Base-by-base conservation (phyloP, 176 grass and related monocot genomes). In the Dactylis glomerata region DNA sequence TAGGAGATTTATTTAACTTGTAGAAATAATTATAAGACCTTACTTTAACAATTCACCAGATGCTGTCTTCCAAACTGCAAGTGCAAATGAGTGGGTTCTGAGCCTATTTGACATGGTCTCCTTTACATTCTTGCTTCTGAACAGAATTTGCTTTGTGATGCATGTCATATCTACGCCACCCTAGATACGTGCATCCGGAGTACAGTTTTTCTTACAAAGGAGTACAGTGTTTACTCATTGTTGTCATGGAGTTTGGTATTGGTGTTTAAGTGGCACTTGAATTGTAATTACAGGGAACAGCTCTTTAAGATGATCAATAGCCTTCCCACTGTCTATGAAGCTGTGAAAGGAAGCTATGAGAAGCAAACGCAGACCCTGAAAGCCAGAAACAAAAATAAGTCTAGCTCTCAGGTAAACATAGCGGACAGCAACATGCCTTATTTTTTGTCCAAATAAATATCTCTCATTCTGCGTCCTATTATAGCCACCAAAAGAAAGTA, bases 251-350 rank as follows among this genome's bases (percentile, higher is more conserved):
- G 65, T 40, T 74, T 51, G 65, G 77, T 78, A 51, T 68, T 28
- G 51, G 5, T 67, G 19, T 66, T 45, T 6, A 36, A 52, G 62
- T 80, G 44, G 6, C 24, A 51, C 33, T 65, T 34, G 44, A 42
- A 79, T 80, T 65, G 34, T 28, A 49, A 71, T 96, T 86, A 68
- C 86, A 94, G 94, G 88, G 83, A 38, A 50, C 73, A 19, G 28
- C 92, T 97, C 46, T 94, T 92, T 61, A 71, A n/a, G 42, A 81
- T 97, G 94, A 94, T 91, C 36, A 97, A 80, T 75, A 65, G 69
- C 33, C 88, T 94, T 27, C 88, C 94, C 75, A 97, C 90, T 68
- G 85, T 94, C 32, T 92, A 74, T 40, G 90, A 97, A 82, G 54
- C 83, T 80, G 86, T 97, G 51, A 81, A 78, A 62, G 92, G 77